Evolutionary conservation across 768 basidiomycete species (phyloP).

Genomic region (Amanita phalloides): DNA sequence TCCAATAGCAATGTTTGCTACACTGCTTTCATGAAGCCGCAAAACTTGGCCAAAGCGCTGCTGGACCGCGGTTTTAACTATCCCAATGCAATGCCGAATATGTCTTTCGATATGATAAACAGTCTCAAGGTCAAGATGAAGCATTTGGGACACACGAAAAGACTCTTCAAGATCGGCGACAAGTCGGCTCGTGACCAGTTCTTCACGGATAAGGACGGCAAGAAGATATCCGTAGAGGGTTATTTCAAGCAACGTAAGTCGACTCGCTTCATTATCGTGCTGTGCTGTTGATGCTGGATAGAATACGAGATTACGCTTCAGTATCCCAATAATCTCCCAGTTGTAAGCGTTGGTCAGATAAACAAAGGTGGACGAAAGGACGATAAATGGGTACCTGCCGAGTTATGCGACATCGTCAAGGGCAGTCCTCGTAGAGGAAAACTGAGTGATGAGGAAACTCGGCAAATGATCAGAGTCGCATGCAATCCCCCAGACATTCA

Average conservation of each 20-base stretch:
- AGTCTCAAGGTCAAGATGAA: constrained; percentile 5
- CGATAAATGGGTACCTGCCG: constrained; percentile 42
- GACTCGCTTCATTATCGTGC: constrained; percentile 11
- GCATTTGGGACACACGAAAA: constrained; percentile 3
- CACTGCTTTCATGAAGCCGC: constrained; percentile 45
- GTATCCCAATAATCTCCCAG: constrained; percentile 17
- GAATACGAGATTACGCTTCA: constrained; percentile 11
- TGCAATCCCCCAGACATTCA: constrained; percentile 44
- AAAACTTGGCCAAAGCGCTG: constrained; percentile 54
- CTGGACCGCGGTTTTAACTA: constrained; percentile 26
- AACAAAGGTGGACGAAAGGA: constrained; percentile 31
- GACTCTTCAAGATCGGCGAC: background rate
- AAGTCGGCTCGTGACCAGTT: constrained; percentile 12
- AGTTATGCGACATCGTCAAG: constrained; percentile 54
- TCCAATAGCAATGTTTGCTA: constrained; percentile 40
- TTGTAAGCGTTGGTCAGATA: constrained; percentile 35
- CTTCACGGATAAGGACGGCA: constrained; percentile 34
- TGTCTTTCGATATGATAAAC: background rate
- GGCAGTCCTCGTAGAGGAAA: constrained; percentile 51
- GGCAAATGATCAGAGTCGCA: constrained; percentile 58
- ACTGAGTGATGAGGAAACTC: constrained; percentile 49
- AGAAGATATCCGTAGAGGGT: constrained; percentile 42
- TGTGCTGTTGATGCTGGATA: constrained; percentile 33
- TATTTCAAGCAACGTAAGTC: constrained; percentile 31
- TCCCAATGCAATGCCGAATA: background rate